Conservation (phyloP, 1,284 basidiomycete genomes). For the Anthracocystis setariae region DNA sequence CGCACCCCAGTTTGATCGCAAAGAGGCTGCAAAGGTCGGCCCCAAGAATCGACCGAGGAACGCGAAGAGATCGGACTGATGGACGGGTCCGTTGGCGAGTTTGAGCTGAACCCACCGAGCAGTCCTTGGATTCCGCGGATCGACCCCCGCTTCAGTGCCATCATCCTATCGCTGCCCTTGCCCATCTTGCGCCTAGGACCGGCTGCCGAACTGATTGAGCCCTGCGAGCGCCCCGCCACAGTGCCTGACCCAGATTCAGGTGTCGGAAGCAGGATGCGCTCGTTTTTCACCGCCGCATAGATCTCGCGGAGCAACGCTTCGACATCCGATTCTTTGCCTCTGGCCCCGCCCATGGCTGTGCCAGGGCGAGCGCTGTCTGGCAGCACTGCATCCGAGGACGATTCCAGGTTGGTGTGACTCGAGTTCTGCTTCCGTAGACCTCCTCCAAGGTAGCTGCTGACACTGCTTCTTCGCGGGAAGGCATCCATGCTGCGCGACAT, state of each 20-base stretch:
- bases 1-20: constrained; percentile 21
- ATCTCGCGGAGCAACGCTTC: constrained; percentile 77
- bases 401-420: constrained; percentile 22
- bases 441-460: constrained; percentile 26
- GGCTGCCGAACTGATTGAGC: constrained; percentile 15
- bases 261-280: constrained; percentile 85
- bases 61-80: constrained; percentile 40
- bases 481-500: constrained; percentile 16
- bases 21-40: constrained; percentile 18
- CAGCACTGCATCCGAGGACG: constrained; percentile 14
- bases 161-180: constrained; percentile 71
- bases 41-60: constrained; percentile 46
- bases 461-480: constrained; percentile 12
- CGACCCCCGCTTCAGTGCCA: constrained; percentile 85
- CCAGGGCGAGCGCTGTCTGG: constrained; percentile 12
- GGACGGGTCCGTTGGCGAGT: constrained; percentile 1
- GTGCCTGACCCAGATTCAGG: constrained; percentile 23
- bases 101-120: constrained; percentile 69
- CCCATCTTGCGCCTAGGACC: constrained; percentile 28
- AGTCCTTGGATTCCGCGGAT: constrained; percentile 85
- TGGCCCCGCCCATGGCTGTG: constrained; percentile 20
- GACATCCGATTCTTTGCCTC: constrained; percentile 30
- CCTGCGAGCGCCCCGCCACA: constrained; percentile 19
- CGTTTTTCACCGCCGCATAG: constrained; percentile 86
- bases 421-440: constrained; percentile 20